Base-by-base conservation (phyloP, 306 rosid genomes). In the Carpinus viminea region DNA sequence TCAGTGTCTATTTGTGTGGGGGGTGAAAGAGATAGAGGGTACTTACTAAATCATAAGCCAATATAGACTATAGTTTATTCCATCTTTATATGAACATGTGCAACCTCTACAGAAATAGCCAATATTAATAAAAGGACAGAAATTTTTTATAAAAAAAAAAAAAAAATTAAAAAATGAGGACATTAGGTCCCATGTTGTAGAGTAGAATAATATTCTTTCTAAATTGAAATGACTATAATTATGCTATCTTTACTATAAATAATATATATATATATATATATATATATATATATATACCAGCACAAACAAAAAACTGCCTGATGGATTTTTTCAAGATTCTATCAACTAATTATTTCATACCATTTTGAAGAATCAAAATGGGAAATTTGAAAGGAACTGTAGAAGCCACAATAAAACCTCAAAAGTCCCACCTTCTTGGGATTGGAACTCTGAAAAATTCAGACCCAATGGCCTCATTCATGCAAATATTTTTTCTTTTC, bases 371-470 rank as follows among this genome's bases (percentile, higher is more conserved):
- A 15, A 66, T 46, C 50, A 52, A 20, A 51, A 12, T 5, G 13
- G 20, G 28, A 50, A 12, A 17, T 18, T 61, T 65, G 12, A 20
- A 51, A 52, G 65, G 43, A 21, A 62, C 47, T 20, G 74, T 24
- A 55, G 15, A 48, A 70, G 51, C 38, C 71, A 70, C 74, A 53
- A 50, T 36, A 7, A 41, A 74, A 73, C 47, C 17, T 66, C 12
- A 41, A 66, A 66, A 66, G 21, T 66, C 8, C 45, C 68, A 64
- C 2, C 15, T 34, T 64, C 21, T 36, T 64, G 70, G 47, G 47
- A 38, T 66, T 43, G 41, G 28, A 48, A 12, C 52, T 48, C 52
- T 9, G 15, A 48, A 48, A 48, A 48, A 11, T 48, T 48, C 52
- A 9, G 52, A 11, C 52, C 3, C 52, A 10, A 48, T 9, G 64